Evolutionary conservation across 2,329 filamentous ascomycete genomes (phyloP), one percentile per base, ranked within the genome.

Genomic region (Clarireedia paspali): DNA sequence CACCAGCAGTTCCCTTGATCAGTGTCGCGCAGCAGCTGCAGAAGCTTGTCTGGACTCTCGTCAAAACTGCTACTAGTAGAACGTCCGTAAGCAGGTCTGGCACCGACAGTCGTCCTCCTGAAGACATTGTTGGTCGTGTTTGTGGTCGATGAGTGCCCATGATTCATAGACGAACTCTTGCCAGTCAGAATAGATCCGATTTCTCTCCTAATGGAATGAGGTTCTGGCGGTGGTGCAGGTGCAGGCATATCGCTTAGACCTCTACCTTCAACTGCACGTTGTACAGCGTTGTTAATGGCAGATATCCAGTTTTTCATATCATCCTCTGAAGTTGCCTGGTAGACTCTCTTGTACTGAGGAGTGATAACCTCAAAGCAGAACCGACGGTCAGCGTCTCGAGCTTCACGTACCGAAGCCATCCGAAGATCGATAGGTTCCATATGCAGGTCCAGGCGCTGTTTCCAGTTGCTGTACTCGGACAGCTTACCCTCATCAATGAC

Each of bases 361-460:
- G 94, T 99, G 58, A 99, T 97, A 51, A 99, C 89, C 72, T 99
- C 94, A 65, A 99, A 99, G 72, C 92, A 97, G 71, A 99, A 99
- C 5, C 94, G 84, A 26, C 94, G 83, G 66, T 99, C 95, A 1
- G 91, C 89, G 70, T 95, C 96, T 24, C 94, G 85, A 42, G 95
- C 92, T 74, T 99, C 94, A 56, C 94, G 84, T 15, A 99, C 95
- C 15, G 94, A 97, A 9, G 94, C 94, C 84, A 97, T 94, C 38
- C 94, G 88, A 47, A 99, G 77, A 70, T 99, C 95, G 62, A 99
- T 97, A 0, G 94, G 94, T 2, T 97, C 94, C 84, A 96, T 97
- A 70, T 99, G 95, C 26, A 97, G 77, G 71, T 99, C 94, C 24
- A 99, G 81, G 70, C 84, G 92, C 70, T 99, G 90, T 73, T 99